These are phyloP conservation scores for Mycena sp. DNA, from an alignment of 1,284 basidiomycete genomes.

Conservation along the genomic window DNA sequence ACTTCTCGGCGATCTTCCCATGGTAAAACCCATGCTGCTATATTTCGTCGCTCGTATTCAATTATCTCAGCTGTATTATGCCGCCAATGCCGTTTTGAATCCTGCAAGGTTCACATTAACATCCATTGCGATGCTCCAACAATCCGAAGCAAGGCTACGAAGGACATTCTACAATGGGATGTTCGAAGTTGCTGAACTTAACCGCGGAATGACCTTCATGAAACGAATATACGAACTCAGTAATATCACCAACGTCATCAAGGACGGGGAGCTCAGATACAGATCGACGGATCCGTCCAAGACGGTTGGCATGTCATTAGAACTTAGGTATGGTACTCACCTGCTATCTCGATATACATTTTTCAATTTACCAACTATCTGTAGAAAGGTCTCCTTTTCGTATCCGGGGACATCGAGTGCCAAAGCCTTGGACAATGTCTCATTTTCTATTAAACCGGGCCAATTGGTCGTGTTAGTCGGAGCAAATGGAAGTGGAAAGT, in stretches of 20 bases:
- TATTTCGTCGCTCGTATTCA: neutral
- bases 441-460: constrained; percentile 55
- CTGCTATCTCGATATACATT: neutral
- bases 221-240: constrained; percentile 17
- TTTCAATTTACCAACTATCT: constrained; percentile 18
- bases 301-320: constrained; percentile 46
- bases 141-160: constrained; percentile 16
- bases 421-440: constrained; percentile 50
- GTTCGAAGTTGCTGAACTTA: neutral
- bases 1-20: constrained; percentile 20
- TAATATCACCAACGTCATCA: neutral
- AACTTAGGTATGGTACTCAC: constrained; percentile 41
- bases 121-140: constrained; percentile 30
- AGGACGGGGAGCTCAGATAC: constrained; percentile 21
- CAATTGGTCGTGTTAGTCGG: constrained; percentile 58
- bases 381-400: constrained; percentile 54
- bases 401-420: constrained; percentile 55
- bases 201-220: constrained; percentile 16
- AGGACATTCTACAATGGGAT: neutral
- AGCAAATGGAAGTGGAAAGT: constrained; percentile 45
- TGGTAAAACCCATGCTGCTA: neutral
- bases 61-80: constrained; percentile 27
- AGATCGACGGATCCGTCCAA: constrained; percentile 4
- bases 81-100: constrained; percentile 17
- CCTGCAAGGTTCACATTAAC: constrained; percentile 21